Conservation (phyloP, 2,329 filamentous ascomycete genomes). For the Botryotinia globosa region DNA sequence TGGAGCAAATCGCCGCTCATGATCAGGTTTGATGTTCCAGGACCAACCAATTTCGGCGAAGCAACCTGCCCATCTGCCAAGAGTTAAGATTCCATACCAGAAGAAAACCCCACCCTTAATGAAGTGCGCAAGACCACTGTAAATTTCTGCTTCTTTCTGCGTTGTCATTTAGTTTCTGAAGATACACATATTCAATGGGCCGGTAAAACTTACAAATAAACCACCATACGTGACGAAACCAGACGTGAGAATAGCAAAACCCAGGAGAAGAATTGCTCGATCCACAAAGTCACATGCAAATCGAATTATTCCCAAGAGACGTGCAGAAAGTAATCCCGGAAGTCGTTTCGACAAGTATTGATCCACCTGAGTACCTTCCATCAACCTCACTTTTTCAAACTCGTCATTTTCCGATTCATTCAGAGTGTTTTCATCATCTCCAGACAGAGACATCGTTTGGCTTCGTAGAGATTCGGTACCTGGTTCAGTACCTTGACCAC, state of each 20-base stretch:
- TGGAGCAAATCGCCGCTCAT: slow-evolving; percentile 52
- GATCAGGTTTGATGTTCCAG: slow-evolving; percentile 76
- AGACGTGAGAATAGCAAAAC: slow-evolving; percentile 68
- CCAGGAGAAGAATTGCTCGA: slow-evolving; percentile 72
- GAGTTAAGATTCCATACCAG: slow-evolving; percentile 82
- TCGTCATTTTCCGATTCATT: slow-evolving; percentile 50
- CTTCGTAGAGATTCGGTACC: slow-evolving; percentile 65
- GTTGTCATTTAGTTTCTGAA: slow-evolving; percentile 18
- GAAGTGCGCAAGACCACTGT: slow-evolving; percentile 87
- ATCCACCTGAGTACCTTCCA: slow-evolving; percentile 47
- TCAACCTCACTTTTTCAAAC: slow-evolving; percentile 38
- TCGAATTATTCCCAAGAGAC: slow-evolving; percentile 56
- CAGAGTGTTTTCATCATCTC: slow-evolving; percentile 38
- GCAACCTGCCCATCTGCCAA: slow-evolving; percentile 86
- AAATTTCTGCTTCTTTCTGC: slow-evolving; percentile 63
- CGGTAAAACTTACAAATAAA: slow-evolving; percentile 67
- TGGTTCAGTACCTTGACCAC: slow-evolving; percentile 68
- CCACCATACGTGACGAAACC: slow-evolving; percentile 77
- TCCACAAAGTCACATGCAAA: slow-evolving; percentile 68
- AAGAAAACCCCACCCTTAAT: slow-evolving; percentile 95
- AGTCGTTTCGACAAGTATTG: slow-evolving; percentile 53
- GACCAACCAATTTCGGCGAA: slow-evolving; percentile 93
- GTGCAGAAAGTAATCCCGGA: slow-evolving; percentile 53
- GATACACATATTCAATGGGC: not conserved
- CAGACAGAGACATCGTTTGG: slow-evolving; percentile 56